These are phyloP conservation scores for Aspergillus latus DNA, from an alignment of 2,329 filamentous ascomycete genomes.

Conservation along the genomic window DNA sequence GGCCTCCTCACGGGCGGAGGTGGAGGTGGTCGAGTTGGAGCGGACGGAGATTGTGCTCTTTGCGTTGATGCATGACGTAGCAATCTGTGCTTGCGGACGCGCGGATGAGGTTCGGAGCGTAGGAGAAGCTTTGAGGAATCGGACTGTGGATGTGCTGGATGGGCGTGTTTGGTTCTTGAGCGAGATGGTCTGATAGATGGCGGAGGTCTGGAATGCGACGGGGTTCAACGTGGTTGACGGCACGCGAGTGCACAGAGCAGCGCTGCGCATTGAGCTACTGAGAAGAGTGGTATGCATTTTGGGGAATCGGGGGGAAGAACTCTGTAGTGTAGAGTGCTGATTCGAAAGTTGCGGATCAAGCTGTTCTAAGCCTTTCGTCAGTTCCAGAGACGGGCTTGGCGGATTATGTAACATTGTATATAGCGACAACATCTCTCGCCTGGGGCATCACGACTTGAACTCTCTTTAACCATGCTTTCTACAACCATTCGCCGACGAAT, in stretches of 20 bases:
- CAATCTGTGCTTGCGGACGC: slow-evolving; percentile 16
- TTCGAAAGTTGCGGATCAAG: slow-evolving; percentile 4
- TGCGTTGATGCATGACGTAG: slow-evolving; percentile 11
- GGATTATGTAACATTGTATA: slow-evolving; percentile 25
- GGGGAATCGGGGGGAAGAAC: slow-evolving; percentile 4
- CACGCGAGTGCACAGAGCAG: slow-evolving; percentile 30
- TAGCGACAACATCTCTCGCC: not conserved
- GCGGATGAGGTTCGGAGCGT: slow-evolving; percentile 16
- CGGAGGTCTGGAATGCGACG: slow-evolving; percentile 22
- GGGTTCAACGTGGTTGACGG: slow-evolving; percentile 25
- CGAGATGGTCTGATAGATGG: slow-evolving; percentile 22
- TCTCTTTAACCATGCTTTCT: too few species aligned
- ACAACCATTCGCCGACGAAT: too few species aligned
- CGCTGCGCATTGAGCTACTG: slow-evolving; percentile 35
- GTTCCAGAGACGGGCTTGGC: not conserved
- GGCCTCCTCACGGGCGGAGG: slow-evolving; percentile 31
- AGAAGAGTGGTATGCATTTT: slow-evolving; percentile 30
- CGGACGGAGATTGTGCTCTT: slow-evolving; percentile 21
- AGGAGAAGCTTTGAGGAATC: slow-evolving; percentile 15
- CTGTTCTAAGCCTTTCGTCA: slow-evolving; percentile 7
- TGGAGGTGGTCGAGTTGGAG: slow-evolving; percentile 33
- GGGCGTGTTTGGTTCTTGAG: slow-evolving; percentile 28
- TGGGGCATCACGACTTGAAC: too few species aligned
- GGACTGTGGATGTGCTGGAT: slow-evolving; percentile 25
- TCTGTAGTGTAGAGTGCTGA: not conserved